These are phyloP conservation scores for Echria macrotheca DNA, from an alignment of 495 filamentous ascomycete genomes.

Conservation along the genomic window DNA sequence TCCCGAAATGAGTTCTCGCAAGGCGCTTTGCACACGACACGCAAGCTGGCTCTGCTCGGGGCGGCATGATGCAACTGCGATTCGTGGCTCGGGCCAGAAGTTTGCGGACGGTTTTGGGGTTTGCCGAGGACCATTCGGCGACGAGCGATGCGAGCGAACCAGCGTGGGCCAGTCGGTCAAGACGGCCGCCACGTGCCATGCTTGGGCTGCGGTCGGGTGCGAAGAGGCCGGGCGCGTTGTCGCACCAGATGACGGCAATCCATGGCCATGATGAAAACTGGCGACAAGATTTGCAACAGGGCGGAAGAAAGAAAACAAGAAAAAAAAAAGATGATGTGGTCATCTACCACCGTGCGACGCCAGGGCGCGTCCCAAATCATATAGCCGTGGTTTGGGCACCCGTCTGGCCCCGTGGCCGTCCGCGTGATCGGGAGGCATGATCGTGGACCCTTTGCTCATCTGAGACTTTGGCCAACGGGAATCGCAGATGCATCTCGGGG, in stretches of 20 bases:
- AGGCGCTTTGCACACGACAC: no score
- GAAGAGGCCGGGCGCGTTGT: no score
- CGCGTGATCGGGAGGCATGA: not conserved
- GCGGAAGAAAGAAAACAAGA: no score
- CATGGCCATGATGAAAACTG: no score
- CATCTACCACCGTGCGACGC: no score
- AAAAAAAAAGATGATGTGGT: no score
- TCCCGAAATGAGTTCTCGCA: no score
- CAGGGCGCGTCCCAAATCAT: not conserved
- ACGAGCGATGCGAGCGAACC: no score
- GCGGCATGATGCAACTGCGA: not conserved
- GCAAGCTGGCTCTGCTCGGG: no score
- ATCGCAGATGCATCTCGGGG: not conserved
- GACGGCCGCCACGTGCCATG: not conserved
- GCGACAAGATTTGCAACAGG: not conserved
- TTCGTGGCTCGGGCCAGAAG: not conserved
- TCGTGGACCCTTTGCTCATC: no score
- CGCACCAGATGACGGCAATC: no score
- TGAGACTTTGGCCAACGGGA: no score
- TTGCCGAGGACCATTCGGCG: not conserved
- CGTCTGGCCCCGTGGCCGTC: not conserved
- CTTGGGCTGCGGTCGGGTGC: not conserved
- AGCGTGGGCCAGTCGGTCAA: constrained; percentile 2
- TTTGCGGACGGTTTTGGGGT: constrained; percentile 4
- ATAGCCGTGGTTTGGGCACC: not conserved